Base-by-base conservation (phyloP, 768 basidiomycete genomes). In the Imleria badia region DNA sequence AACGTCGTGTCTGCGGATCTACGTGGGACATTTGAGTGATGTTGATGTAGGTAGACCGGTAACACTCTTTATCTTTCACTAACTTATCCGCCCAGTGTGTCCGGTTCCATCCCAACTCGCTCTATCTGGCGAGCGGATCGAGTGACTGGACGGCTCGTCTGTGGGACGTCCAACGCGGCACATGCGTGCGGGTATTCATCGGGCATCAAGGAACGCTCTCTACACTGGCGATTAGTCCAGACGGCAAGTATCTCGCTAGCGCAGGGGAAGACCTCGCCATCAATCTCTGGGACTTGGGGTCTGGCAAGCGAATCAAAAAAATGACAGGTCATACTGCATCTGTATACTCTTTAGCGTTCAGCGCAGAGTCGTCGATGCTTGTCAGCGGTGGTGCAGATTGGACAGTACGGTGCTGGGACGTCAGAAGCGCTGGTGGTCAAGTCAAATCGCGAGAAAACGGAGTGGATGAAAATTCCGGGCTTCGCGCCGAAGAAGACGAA, bases 381-480 rank as follows among this genome's bases (percentile, higher is more conserved):
- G 87, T 98, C 13, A 95, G 92, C 54, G 95, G 95, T 7, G 82
- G 89, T 23, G 85, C 93, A 30, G 97, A 99, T 68, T 95, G 92
- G 83, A 98, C 97, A 1, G 94, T 98, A 17, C 81, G 96, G n/a
- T 94, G 94, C 53, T 99, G 97, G 97, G 97, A 99, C 68, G 87
- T 97, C 34, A 95, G 90, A 71, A 73, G 79, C 42, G 72, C 87
- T 11, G 93, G 91, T 12, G 90, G 90, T 1, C 79, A 78, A 23
- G 72, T 62, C 22, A 89, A 86, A 67, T 61, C 78, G 13, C 78
- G 78, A 35, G 85, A 84, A 67, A 85, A 84, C 63, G 85, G 82
- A 26, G 60, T 65, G 42, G 64, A 66, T 22, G 73, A 75, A 41
- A 58, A 69, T 20, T 61, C 72, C 15, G 67, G 64, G 38, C 66